These are phyloP conservation scores for Fraxinus greggii DNA, from an alignment of 305 asterid genomes.

Conservation along the genomic window DNA sequence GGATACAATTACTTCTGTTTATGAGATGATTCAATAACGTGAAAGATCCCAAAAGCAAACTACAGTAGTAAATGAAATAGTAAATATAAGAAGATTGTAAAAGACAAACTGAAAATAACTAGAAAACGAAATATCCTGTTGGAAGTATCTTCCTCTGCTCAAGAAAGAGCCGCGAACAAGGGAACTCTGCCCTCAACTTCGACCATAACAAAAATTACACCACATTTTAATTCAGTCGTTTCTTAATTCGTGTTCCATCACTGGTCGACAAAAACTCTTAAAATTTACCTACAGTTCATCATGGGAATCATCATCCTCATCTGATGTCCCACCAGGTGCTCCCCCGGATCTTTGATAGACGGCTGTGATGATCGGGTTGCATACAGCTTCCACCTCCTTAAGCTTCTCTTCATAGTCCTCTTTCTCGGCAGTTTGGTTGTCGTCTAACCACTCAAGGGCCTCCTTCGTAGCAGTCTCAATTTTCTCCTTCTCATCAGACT, in stretches of 20 bases:
- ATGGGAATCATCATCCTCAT: constrained; percentile 3
- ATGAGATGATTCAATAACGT: neutral
- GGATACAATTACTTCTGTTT: neutral
- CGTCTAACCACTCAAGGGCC: constrained; percentile 56
- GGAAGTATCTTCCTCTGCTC: neutral
- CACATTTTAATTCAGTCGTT: neutral
- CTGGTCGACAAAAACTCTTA: neutral
- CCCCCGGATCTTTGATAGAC: constrained; percentile 61
- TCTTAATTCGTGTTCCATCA: neutral
- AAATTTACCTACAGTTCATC: neutral
- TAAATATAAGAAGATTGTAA: neutral
- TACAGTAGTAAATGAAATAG: neutral
- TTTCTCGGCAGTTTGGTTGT: constrained; percentile 49
- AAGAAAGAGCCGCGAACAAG: neutral
- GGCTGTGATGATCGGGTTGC: constrained; percentile 54
- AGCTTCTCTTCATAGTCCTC: constrained; percentile 8
- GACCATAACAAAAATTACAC: neutral
- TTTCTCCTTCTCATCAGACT: constrained; percentile 54
- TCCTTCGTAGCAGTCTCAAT: constrained; percentile 51
- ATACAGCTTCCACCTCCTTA: constrained; percentile 34
- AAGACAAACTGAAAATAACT: neutral
- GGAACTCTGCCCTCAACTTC: constrained; percentile 2
- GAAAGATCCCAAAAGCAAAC: neutral
- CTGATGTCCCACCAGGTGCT: constrained; percentile 30
- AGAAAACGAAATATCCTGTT: neutral